A percentile compares a stretch with the other conserved stretches of the same genome.
These are phyloP conservation scores for Cymodocea nodosa DNA, from an alignment of 116 monocot genomes.

Conservation along the genomic window DNA sequence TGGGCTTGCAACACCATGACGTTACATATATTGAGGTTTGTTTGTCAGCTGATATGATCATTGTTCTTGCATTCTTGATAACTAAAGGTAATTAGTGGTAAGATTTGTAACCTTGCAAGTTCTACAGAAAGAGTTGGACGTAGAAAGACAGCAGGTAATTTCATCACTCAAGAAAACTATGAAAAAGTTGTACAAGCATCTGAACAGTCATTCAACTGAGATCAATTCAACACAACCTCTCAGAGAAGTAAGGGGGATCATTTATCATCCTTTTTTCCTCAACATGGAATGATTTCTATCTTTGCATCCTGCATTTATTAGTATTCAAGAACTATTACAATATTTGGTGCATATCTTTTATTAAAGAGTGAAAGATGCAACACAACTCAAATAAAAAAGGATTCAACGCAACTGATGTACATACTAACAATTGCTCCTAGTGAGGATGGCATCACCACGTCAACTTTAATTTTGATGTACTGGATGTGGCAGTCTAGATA, in stretches of 20 bases:
- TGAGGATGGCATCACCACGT: too few relatives aligned
- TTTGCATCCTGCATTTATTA: too few relatives aligned
- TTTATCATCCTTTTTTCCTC: not conserved
- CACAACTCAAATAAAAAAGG: too few relatives aligned
- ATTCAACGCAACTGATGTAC: too few relatives aligned
- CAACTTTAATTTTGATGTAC: too few relatives aligned
- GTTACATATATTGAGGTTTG: conserved; percentile 48
- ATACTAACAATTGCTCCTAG: too few relatives aligned
- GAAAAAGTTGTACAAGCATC: conserved; percentile 65
- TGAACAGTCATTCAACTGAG: conserved; percentile 33
- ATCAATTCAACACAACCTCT: conserved; percentile 59
- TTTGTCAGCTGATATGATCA: not conserved
- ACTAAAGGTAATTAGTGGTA: not conserved
- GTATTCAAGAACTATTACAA: too few relatives aligned
- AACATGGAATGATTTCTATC: not conserved
- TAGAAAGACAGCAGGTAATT: conserved; percentile 65
- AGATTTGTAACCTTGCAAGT: not conserved
- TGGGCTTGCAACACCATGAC: conserved; percentile 84
- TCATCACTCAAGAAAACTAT: conserved; percentile 61
- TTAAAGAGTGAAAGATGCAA: too few relatives aligned
- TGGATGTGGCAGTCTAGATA: too few relatives aligned
- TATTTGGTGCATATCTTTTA: too few relatives aligned
- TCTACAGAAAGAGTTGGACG: conserved; percentile 15
- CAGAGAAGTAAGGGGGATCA: conserved; percentile 37
- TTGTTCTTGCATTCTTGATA: not conserved